These are phyloP conservation scores for Tritrichomonas musculus DNA, from an alignment of 208 protist genomes.

Conservation along the genomic window DNA sequence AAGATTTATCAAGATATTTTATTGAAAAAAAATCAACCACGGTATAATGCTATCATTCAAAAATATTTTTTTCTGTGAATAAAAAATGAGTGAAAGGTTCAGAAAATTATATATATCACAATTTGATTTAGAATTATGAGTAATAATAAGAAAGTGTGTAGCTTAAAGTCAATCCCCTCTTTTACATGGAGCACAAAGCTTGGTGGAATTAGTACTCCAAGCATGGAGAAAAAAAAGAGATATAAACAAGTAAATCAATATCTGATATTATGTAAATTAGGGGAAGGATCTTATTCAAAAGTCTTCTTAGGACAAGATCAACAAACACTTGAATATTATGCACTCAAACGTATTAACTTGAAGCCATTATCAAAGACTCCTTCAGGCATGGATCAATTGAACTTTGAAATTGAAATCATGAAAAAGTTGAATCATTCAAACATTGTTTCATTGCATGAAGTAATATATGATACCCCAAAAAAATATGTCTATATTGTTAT, in stretches of 20 bases:
- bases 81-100: no score
- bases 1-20: no score
- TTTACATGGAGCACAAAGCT: no score
- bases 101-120: no score
- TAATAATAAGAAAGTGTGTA: no score
- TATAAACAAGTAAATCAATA: background rate
- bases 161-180: no score
- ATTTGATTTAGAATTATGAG: no score
- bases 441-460: background rate
- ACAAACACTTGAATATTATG: background rate
- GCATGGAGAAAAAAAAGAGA: no score
- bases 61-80: no score
- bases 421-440: background rate
- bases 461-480: background rate
- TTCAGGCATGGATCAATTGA: background rate
- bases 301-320: background rate
- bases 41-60: no score
- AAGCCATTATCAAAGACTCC: background rate
- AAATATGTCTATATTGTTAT: background rate
- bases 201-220: no score
- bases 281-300: conserved; percentile 20
- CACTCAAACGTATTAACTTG: background rate
- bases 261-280: background rate
- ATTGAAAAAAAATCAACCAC: no score
- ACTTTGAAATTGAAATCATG: background rate